phyloP scores from a whole-genome alignment of 257 asterid species.

The Cynanchum wilfordii region DNA sequence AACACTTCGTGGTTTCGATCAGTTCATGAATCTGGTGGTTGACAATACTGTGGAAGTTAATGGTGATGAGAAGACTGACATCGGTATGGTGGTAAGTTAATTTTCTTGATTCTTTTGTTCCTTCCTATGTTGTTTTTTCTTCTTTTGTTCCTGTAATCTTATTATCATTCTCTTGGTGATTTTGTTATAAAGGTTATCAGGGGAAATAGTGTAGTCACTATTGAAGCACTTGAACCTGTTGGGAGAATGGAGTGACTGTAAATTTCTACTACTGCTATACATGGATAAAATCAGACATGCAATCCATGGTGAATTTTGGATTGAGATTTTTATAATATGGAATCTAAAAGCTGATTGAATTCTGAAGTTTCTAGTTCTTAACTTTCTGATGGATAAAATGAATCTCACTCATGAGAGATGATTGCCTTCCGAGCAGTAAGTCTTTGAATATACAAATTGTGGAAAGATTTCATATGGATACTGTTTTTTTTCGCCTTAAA shows the following conservation, averaged over 20 bases:
- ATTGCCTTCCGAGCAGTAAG: neutral
- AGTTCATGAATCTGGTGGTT: conserved; percentile 76
- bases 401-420: too few relatives aligned
- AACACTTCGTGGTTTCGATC: conserved; percentile 87
- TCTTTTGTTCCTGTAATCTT: conserved; percentile 1
- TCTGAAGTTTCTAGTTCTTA: neutral
- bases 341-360: neutral
- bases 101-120: neutral
- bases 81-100: conserved; percentile 91
- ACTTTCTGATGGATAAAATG: too few relatives aligned
- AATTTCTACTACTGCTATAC: conserved; percentile 7
- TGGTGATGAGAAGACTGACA: conserved; percentile 80
- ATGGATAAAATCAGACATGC: neutral
- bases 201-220: conserved; percentile 88
- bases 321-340: neutral
- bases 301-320: neutral
- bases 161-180: neutral
- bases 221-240: conserved; percentile 87
- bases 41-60: conserved; percentile 83
- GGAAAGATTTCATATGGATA: too few relatives aligned
- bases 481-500: too few relatives aligned
- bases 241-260: conserved; percentile 45
- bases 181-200: conserved; percentile 54
- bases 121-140: too few relatives aligned
- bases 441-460: too few relatives aligned